Percentiles rank a stretch among this genome's conserved stretches.
These are phyloP conservation scores for Ustilago sp. DNA, from an alignment of 1,284 basidiomycete species.

Conservation along the genomic window DNA sequence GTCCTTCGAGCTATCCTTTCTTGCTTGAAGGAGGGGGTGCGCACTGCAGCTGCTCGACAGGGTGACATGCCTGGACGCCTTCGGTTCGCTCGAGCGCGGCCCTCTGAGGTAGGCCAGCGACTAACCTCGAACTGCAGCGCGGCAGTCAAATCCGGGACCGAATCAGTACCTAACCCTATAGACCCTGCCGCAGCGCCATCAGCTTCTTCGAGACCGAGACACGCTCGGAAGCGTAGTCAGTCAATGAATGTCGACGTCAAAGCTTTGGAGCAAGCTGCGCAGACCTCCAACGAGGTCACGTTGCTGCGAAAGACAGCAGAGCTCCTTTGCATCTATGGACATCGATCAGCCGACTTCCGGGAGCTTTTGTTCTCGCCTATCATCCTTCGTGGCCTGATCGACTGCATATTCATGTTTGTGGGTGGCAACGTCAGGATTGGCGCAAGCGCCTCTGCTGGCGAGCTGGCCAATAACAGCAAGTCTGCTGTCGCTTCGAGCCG, in stretches of 20 bases:
- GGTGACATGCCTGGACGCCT: conserved; percentile 8
- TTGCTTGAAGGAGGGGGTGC: conserved; percentile 52
- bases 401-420: conserved; percentile 48
- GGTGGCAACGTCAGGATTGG: not conserved
- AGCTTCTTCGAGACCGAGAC: conserved; percentile 2
- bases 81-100: conserved; percentile 14
- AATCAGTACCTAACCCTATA: not conserved
- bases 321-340: conserved; percentile 44
- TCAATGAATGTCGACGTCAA: conserved; percentile 55
- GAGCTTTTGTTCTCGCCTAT: conserved; percentile 62
- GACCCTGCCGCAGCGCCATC: not conserved
- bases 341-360: conserved; percentile 23
- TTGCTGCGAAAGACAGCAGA: conserved; percentile 47
- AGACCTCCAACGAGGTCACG: conserved; percentile 28
- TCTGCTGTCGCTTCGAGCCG: not conserved
- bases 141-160: too few species aligned
- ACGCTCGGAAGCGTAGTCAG: conserved; percentile 50
- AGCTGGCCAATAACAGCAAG: not conserved
- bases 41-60: conserved; percentile 14
- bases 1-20: conserved; percentile 58
- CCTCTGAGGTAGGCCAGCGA: conserved; percentile 20
- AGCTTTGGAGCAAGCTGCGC: conserved; percentile 37
- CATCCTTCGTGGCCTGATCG: conserved; percentile 55
- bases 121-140: not conserved
- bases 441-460: not conserved